These are phyloP conservation scores for Puccinia hordei DNA, from an alignment of 1,284 basidiomycete genomes.

Conservation along the genomic window DNA sequence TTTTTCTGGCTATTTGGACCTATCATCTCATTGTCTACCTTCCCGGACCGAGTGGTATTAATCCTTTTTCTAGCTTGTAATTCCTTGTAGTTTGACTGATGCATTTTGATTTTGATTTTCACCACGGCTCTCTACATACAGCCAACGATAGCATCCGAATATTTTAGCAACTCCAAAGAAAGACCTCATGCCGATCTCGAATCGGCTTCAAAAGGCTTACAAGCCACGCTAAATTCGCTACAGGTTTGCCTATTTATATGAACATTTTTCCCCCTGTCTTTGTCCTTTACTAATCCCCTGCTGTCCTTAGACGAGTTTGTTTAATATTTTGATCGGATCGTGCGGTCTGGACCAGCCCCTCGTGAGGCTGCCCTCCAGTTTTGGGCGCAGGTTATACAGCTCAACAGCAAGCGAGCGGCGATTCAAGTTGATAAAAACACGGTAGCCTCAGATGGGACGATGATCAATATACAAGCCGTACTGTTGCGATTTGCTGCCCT, in stretches of 20 bases:
- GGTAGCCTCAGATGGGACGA: constrained; percentile 87
- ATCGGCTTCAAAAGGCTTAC: constrained; percentile 77
- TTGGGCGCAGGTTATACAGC: constrained; percentile 72
- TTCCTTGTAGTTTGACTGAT: neutral
- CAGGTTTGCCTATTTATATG: constrained; percentile 64
- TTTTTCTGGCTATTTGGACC: constrained; percentile 76
- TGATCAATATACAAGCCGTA: constrained; percentile 84
- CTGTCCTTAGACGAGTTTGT: constrained; percentile 70
- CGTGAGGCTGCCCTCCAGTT: constrained; percentile 83
- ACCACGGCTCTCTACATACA: constrained; percentile 58
- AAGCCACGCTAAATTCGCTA: constrained; percentile 75
- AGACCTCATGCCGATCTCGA: constrained; percentile 74
- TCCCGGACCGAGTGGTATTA: constrained; percentile 63
- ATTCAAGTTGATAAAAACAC: constrained; percentile 85
- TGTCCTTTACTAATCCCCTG: constrained; percentile 51
- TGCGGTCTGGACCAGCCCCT: constrained; percentile 76
- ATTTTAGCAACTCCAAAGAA: constrained; percentile 81
- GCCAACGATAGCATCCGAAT: constrained; percentile 75
- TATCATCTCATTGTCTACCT: constrained; percentile 76
- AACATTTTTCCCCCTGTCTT: neutral
- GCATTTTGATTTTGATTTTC: neutral
- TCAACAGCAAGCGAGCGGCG: constrained; percentile 84
- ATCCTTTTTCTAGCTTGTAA: neutral
- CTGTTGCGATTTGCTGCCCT: constrained; percentile 84
- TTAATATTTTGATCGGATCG: constrained; percentile 82